phyloP scores from a whole-genome alignment of 306 rosid species.

The Dalbergia oliveri region DNA sequence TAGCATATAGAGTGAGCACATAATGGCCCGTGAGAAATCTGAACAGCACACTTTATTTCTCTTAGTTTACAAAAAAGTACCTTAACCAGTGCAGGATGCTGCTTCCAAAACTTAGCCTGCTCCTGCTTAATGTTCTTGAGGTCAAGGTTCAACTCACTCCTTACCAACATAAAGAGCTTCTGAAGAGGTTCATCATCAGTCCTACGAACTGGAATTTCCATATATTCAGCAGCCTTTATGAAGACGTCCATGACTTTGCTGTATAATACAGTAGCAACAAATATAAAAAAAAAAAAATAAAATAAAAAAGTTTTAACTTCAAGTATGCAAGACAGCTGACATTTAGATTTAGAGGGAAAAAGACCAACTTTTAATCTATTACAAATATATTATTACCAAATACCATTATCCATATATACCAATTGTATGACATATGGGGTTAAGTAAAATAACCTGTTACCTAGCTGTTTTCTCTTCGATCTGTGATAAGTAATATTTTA shows the following conservation, averaged over 20 bases:
- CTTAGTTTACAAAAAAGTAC: conserved; percentile 53
- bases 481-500: not conserved
- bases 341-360: not conserved
- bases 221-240: conserved; percentile 93
- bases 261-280: conserved; percentile 37
- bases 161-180: conserved; percentile 91
- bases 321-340: conserved; percentile 1
- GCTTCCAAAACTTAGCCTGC: conserved; percentile 99
- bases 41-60: conserved; percentile 30
- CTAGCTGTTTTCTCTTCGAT: not conserved
- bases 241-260: conserved; percentile 99
- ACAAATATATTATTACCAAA: conserved; percentile 17
- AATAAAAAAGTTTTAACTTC: not conserved
- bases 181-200: conserved; percentile 95
- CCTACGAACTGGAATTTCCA: conserved; percentile 97
- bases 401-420: not conserved
- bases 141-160: conserved; percentile 98
- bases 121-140: conserved; percentile 98
- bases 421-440: not conserved
- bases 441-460: conserved; percentile 24
- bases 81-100: conserved; percentile 97
- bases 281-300: not conserved
- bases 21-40: conserved; percentile 38
- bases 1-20: conserved; percentile 44
- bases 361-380: not conserved